phyloP scores from a whole-genome alignment of 164 flowering plant species.

The Hamamelis virginiana region DNA sequence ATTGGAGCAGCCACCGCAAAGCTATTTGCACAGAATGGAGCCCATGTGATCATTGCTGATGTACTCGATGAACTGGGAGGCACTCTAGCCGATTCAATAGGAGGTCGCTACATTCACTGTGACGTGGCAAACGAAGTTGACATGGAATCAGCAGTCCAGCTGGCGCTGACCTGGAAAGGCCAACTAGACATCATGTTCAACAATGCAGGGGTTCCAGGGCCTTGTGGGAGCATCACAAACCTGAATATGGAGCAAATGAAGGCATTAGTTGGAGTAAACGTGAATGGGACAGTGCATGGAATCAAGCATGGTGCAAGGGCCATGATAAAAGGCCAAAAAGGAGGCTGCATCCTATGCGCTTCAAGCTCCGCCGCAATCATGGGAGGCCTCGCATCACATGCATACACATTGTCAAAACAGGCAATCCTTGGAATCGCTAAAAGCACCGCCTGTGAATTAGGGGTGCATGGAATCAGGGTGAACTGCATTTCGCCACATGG shows the following conservation, averaged over 20 bases:
- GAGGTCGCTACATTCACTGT: slow-evolving; percentile 66
- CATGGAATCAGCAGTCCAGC: slow-evolving; percentile 50
- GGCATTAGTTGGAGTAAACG: slow-evolving; percentile 42
- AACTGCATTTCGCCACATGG: slow-evolving; percentile 89
- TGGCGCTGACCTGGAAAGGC: slow-evolving; percentile 63
- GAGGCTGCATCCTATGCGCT: slow-evolving; percentile 70
- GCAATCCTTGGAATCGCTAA: slow-evolving; percentile 67
- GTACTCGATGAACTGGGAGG: slow-evolving; percentile 61
- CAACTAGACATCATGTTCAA: slow-evolving; percentile 75
- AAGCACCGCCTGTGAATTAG: slow-evolving; percentile 72
- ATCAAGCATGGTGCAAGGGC: slow-evolving; percentile 78
- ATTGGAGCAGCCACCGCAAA: slow-evolving; percentile 76
- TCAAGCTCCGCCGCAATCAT: slow-evolving; percentile 72
- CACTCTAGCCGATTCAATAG: slow-evolving; percentile 47
- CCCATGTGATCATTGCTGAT: slow-evolving; percentile 73
- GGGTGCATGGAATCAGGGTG: slow-evolving; percentile 71
- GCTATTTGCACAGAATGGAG: slow-evolving; percentile 63
- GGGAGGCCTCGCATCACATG: slow-evolving; percentile 74
- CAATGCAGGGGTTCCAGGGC: slow-evolving; percentile 75
- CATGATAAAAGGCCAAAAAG: slow-evolving; percentile 43
- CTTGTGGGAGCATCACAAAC: slow-evolving; percentile 55
- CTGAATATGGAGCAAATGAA: slow-evolving; percentile 44
- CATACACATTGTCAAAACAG: slow-evolving; percentile 65
- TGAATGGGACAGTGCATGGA: slow-evolving; percentile 59
- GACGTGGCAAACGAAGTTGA: slow-evolving; percentile 65